These are phyloP conservation scores for Diplogelasinospora grovesii DNA, from an alignment of 495 filamentous ascomycete genomes.

Conservation along the genomic window DNA sequence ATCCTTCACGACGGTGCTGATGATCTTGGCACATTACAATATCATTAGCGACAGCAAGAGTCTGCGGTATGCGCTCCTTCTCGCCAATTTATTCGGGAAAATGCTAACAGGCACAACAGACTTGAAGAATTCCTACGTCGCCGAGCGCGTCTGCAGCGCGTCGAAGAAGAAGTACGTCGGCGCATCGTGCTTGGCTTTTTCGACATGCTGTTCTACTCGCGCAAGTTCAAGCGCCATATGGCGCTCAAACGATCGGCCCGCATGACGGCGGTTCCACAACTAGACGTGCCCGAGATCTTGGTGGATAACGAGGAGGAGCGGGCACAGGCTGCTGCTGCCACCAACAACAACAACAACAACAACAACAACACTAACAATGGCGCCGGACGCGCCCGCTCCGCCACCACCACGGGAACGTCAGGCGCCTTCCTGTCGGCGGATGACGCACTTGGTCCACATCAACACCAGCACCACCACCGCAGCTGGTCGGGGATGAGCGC, in stretches of 20 bases:
- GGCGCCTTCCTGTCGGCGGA: slow-evolving; percentile 29
- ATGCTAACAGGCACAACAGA: slow-evolving; percentile 28
- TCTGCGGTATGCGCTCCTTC: slow-evolving; percentile 50
- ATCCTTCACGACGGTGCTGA: slow-evolving; percentile 85
- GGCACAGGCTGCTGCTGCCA: slow-evolving; percentile 5
- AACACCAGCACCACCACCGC: slow-evolving; percentile 28
- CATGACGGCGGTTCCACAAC: slow-evolving; percentile 69
- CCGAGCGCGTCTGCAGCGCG: slow-evolving; percentile 80
- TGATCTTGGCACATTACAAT: slow-evolving; percentile 98
- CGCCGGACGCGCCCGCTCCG: slow-evolving; percentile 9
- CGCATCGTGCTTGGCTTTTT: slow-evolving; percentile 92
- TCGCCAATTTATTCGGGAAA: neutral
- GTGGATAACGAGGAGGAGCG: slow-evolving; percentile 59
- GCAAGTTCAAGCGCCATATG: slow-evolving; percentile 66
- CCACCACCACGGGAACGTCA: neutral
- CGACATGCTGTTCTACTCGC: slow-evolving; percentile 84
- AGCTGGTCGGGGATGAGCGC: slow-evolving; percentile 34
- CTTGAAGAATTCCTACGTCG: slow-evolving; percentile 94
- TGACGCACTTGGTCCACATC: slow-evolving; percentile 25
- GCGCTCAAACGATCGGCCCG: slow-evolving; percentile 62
- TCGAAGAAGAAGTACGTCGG: slow-evolving; percentile 90
- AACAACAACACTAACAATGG: too few relatives aligned
- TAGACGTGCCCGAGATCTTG: slow-evolving; percentile 84
- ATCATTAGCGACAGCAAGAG: slow-evolving; percentile 98
- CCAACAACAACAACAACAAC: too few relatives aligned